These are phyloP conservation scores for Halenospora varia DNA, from an alignment of 495 filamentous ascomycete genomes.

Conservation along the genomic window DNA sequence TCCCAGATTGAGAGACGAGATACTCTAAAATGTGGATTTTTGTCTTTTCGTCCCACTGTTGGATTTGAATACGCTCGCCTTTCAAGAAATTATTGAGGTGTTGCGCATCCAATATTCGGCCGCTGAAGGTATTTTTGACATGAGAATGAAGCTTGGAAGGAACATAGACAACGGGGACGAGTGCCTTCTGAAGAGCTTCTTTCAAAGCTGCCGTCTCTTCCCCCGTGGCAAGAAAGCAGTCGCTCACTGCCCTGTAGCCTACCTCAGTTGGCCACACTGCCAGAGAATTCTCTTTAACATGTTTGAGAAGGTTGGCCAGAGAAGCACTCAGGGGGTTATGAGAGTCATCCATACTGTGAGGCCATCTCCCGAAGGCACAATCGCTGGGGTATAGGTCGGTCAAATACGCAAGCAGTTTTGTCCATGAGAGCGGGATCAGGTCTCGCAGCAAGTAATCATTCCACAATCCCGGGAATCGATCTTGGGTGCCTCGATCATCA, in stretches of 20 bases:
- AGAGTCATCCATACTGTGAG: not conserved
- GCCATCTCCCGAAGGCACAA: conserved; percentile 13
- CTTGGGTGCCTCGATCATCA: conserved; percentile 23
- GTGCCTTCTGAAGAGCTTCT: conserved; percentile 15
- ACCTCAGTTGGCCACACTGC: too few species aligned
- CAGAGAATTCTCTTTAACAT: too few species aligned
- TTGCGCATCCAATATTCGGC: conserved; percentile 1
- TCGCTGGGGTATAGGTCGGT: conserved; percentile 4
- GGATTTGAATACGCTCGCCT: not conserved
- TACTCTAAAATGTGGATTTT: conserved; percentile 19
- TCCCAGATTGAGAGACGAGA: conserved; percentile 8
- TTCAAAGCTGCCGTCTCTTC: conserved; percentile 13
- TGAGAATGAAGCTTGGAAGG: not conserved
- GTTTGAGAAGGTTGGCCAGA: too few species aligned
- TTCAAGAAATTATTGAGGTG: conserved; percentile 11
- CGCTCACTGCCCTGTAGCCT: too few species aligned
- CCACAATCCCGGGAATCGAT: conserved; percentile 27
- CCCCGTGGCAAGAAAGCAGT: too few species aligned
- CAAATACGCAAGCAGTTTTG: conserved; percentile 12
- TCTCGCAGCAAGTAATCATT: conserved; percentile 33
- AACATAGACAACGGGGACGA: conserved; percentile 14
- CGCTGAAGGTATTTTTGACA: conserved; percentile 6
- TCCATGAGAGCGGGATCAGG: conserved; percentile 34
- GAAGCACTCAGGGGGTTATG: too few species aligned
- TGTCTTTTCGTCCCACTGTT: conserved; percentile 7